phyloP scores from a whole-genome alignment of 2,329 filamentous ascomycete species.

The Tricladium varicosporioides region DNA sequence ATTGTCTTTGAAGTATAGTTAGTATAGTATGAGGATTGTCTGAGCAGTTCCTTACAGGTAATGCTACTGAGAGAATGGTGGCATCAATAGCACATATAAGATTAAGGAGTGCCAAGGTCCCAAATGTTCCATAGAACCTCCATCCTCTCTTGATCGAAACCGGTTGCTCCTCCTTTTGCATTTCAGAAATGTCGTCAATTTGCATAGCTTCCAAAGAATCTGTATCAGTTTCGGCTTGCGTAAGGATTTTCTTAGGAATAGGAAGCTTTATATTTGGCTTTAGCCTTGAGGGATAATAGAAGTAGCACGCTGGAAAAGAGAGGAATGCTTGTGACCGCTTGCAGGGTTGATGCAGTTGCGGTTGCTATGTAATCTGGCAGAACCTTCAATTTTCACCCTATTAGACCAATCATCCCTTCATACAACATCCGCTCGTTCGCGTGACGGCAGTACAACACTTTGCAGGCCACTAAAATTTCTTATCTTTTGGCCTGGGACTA shows the following conservation, averaged over 20 bases:
- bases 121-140: conserved; percentile 26
- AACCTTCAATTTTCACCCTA: conserved; percentile 1
- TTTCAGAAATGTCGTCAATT: conserved; percentile 7
- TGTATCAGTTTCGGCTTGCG: conserved; percentile 6
- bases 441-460: conserved; percentile 3
- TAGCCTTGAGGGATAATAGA: conserved; percentile 2
- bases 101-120: conserved; percentile 24
- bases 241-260: conserved; percentile 3
- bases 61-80: conserved; percentile 48
- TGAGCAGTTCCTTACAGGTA: conserved; percentile 21
- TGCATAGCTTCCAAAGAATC: conserved; percentile 5
- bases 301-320: conserved; percentile 1
- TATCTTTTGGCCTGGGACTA: not conserved
- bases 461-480: not conserved
- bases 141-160: conserved; percentile 10
- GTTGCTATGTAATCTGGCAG: conserved; percentile 5
- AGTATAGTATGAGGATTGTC: not conserved
- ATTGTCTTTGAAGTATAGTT: conserved; percentile 41
- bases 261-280: conserved; percentile 10
- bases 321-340: conserved; percentile 8
- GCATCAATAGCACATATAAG: conserved; percentile 65
- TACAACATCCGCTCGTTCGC: not conserved
- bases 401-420: not conserved
- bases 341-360: not conserved
- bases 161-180: not conserved